Evolutionary conservation across 2,329 filamentous ascomycete genomes (phyloP).

Genomic region (Colletotrichum chrysophilum): DNA sequence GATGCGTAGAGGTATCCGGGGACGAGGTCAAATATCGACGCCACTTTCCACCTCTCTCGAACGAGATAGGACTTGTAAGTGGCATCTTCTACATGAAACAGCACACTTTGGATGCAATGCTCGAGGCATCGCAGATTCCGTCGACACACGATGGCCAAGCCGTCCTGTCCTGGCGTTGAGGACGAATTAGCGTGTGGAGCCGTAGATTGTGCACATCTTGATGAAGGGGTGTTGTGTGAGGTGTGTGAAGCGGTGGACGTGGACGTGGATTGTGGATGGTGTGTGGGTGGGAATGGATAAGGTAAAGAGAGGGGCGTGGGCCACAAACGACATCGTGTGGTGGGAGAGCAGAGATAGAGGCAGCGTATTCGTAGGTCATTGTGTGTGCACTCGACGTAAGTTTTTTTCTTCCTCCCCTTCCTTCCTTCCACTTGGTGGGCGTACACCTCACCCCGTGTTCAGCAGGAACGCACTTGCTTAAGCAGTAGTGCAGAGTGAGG

Average conservation of each 20-base stretch:
- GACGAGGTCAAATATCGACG: not conserved
- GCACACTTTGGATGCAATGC: not conserved
- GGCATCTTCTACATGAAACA: slow-evolving; percentile 19
- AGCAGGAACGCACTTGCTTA: not conserved
- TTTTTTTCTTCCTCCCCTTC: not conserved
- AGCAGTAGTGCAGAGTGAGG: not conserved
- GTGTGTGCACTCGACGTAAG: not conserved
- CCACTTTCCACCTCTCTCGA: not conserved
- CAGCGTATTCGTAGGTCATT: not conserved
- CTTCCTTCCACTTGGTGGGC: not conserved
- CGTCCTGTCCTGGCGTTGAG: slow-evolving; percentile 2
- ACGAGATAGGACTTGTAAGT: not conserved
- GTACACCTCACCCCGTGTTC: not conserved
- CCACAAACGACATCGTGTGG: not conserved
- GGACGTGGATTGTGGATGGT: not conserved
- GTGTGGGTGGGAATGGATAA: not conserved
- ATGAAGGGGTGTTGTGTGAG: slow-evolving; percentile 16
- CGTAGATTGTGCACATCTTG: slow-evolving; percentile 9
- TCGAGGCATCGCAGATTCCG: not conserved
- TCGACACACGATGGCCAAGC: slow-evolving; percentile 7
- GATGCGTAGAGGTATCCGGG: not conserved
- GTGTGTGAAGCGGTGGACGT: not conserved
- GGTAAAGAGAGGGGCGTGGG: not conserved
- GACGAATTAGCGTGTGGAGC: slow-evolving; percentile 14
- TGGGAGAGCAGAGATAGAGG: not conserved